These are phyloP conservation scores for Paecilomyces dactylethromorphus DNA, from an alignment of 2,329 filamentous ascomycete genomes.

Conservation along the genomic window DNA sequence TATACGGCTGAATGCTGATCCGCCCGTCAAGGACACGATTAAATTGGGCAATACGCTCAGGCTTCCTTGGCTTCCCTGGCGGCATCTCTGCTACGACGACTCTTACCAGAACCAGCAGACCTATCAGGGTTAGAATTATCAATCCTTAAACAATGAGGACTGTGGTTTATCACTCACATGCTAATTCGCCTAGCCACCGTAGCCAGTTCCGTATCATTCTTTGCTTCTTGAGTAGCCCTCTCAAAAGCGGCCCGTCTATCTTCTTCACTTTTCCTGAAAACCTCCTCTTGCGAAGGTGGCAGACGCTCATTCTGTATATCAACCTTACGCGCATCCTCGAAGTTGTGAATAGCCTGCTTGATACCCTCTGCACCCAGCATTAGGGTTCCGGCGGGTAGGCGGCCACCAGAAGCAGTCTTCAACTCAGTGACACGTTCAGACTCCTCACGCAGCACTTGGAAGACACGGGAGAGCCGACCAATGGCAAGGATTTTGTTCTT, in stretches of 20 bases:
- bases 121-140: slow-evolving; percentile 13
- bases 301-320: slow-evolving; percentile 94
- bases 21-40: not conserved
- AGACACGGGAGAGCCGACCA: slow-evolving; percentile 90
- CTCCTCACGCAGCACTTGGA: slow-evolving; percentile 96
- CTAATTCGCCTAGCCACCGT: slow-evolving; percentile 85
- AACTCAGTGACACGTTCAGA: slow-evolving; percentile 94
- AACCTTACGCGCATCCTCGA: slow-evolving; percentile 94
- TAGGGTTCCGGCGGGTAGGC: slow-evolving; percentile 87
- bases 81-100: slow-evolving; percentile 25
- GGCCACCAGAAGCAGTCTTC: slow-evolving; percentile 90
- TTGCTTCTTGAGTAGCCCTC: slow-evolving; percentile 78
- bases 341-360: slow-evolving; percentile 94
- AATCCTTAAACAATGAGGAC: not conserved
- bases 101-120: slow-evolving; percentile 33
- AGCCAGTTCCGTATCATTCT: slow-evolving; percentile 83
- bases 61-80: not conserved
- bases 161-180: slow-evolving; percentile 64
- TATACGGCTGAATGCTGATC: not conserved
- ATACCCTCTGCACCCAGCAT: slow-evolving; percentile 98
- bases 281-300: slow-evolving; percentile 88
- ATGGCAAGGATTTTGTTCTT: slow-evolving; percentile 99
- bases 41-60: not conserved
- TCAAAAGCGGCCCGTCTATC: slow-evolving; percentile 77
- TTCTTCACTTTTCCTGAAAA: slow-evolving; percentile 72